Evolutionary conservation across 106 monocot genomes (phyloP), one percentile per base, ranked within the genome.

Genomic region (Dendrobium catenatum): DNA sequence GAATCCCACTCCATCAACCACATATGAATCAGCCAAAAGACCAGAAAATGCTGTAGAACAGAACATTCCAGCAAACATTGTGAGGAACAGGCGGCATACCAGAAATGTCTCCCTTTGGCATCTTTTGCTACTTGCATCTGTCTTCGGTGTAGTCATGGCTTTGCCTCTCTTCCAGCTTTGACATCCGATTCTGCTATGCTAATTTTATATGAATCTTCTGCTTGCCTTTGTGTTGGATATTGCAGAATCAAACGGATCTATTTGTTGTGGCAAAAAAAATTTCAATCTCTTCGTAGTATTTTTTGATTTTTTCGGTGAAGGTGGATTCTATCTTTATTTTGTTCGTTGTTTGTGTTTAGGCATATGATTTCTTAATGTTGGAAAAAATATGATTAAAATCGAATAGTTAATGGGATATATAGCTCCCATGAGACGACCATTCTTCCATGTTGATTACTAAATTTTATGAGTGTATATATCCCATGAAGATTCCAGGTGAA

Each of bases 81-180:
- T 75, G 2, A 68, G 61, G 43, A 59, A 58, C 42, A 82, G 84
- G 72, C 78, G 77, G 81, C 90, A 79, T 79, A 83, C 80, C 41
- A 89, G 88, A 77, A 81, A 84, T 47, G 58, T 95, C 20, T 95
- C 98, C 9, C 85, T 91, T 55, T 99, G 98, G 93, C 72, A 91
- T 51, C 54, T 95, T 64, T 47, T 93, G 61, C 24, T 99, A 43
- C 58, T 99, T 61, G 58, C 91, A 16, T 99, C 95, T 0, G 81
- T 93, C 61, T 95, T 95, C 58, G 91, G 98, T 2, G 41, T 88
- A 15, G 93, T 99, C 24, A 95, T 99, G 95, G 93, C 95, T 13
- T 83, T 99, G 88, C 98, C 98, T 26, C 83, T 99, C 11, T 85
- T 99, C 48, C 97, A 97, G 66, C 74, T 90, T 24, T 99, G 84